Evolutionary conservation across 1,284 basidiomycete genomes (phyloP).

Genomic region (Puccinia polysora): DNA sequence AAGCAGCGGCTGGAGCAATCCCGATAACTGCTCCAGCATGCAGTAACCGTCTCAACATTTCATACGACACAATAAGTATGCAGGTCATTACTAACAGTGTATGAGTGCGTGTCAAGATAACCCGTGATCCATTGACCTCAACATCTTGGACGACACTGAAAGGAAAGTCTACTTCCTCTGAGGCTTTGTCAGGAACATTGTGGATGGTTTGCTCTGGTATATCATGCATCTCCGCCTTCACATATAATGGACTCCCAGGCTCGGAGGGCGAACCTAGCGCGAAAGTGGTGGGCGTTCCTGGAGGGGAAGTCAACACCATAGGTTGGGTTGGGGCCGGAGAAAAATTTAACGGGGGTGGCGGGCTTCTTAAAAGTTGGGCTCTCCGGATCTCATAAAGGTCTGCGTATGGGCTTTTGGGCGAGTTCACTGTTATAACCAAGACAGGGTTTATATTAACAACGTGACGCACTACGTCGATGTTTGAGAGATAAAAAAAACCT

Average conservation of each 20-base stretch:
- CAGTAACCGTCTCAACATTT: not conserved
- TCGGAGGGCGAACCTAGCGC: not conserved
- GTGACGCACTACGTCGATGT: not conserved
- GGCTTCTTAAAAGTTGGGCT: constrained; percentile 13
- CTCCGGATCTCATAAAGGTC: constrained; percentile 10
- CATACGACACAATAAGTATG: not conserved
- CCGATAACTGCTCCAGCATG: constrained; percentile 5
- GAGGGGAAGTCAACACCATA: not conserved
- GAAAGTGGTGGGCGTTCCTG: not conserved
- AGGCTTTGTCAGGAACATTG: constrained; percentile 23
- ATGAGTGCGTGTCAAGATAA: constrained; percentile 27
- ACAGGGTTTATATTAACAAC: not conserved
- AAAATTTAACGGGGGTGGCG: constrained; percentile 15
- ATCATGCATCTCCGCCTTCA: constrained; percentile 6
- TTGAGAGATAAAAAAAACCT: not conserved
- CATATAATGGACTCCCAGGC: not conserved
- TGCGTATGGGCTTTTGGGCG: constrained; percentile 15
- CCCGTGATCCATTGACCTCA: constrained; percentile 12
- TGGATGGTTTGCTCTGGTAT: constrained; percentile 10
- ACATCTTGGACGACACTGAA: constrained; percentile 21
- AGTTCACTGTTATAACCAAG: constrained; percentile 4
- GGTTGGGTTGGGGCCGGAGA: constrained; percentile 17
- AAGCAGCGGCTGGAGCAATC: constrained; percentile 19
- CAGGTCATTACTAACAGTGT: not conserved
- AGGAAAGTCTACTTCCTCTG: constrained; percentile 21